Evolutionary conservation across 768 basidiomycete species (phyloP), one percentile per base, ranked within the genome.

Genomic region (Gloeopeniophorella convolvens): DNA sequence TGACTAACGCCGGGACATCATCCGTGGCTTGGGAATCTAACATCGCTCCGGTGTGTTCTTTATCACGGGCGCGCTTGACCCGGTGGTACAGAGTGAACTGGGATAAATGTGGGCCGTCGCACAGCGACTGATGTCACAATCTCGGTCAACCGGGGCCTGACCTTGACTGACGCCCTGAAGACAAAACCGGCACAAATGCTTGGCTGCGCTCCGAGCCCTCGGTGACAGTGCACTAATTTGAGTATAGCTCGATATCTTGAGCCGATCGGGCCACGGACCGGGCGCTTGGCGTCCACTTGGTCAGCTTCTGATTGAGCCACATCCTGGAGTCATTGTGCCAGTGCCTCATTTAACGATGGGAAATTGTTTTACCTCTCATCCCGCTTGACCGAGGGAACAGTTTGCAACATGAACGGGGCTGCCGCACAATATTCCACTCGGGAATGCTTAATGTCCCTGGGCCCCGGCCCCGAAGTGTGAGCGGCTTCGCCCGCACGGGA

Each of bases 111-210:
- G 24, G 30, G 41, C 27, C 11, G 37, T 40, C 16, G 32, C 32
- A 33, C 32, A 35, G 33, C 43, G 42, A 36, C 34, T 35, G 21
- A 18, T 34, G 16, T 36, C 23, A 23, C 27, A 10, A 43, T 28
- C 44, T 39, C 15, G 28, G 40, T 41, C 28, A 35, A 35, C 28
- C 42, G n/a, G 21, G 33, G 45, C 11, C 50, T 13, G 36, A 40
- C 36, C 30, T 39, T 39, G 30, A 26, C 16, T 26, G 47, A 8
- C n/a, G 40, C 36, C 34, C 39, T 23, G 32, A 51, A 26, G 11
- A n/a, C n/a, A n/a, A 40, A 45, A 28, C 23, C 45, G 45, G 45
- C 51, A 47, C 51, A 46, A 11, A 35, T 52, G 36, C 34, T 51
- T 45, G 50, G 45, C 39, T 36, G 11, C 28, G 12, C 18, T 40